Base-by-base conservation (phyloP, 768 basidiomycete species). In the Boletus reticuloceps region DNA sequence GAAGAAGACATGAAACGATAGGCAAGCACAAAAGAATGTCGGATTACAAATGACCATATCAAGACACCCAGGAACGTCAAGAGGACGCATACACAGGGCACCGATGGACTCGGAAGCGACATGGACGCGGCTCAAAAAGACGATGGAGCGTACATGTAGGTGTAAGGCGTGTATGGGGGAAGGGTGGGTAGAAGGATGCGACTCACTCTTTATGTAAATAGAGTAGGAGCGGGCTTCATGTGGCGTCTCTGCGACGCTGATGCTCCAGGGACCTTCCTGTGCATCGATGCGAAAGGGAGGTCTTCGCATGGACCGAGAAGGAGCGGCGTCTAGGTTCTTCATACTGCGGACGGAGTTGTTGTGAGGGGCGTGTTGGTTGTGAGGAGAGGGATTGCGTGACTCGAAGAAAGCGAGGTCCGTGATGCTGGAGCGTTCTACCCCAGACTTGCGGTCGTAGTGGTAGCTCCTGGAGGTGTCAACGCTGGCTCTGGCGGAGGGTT, bases 201-300 rank as follows among this genome's bases (percentile, higher is more conserved):
- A 63, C 89, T 78, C 72, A 93, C 91, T 94, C 81, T 92, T 94
- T 74, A 94, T 84, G 78, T 94, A 94, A 67, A 94, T 80, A 68
- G 82, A 86, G 76, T 87, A 94, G 53, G 69, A 71, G 60, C 79
- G 76, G 44, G 84, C 68, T 72, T 89, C 86, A 69, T 90, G 81
- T 22, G 88, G 88, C 50, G 84, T 86, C 76, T 92, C 89, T 59
- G 92, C 92, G 59, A 93, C 90, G 69, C 88, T 90, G 68, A 94
- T 83, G 64, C 84, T 84, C 92, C 92, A 94, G 22, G 84, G 89
- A 14, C 88, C 89, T 65, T 91, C 89, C 71, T 89, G 83, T 41
- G 78, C 77, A 69, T 91, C 88, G 58, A 86, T 78, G 46, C 88
- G 82, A 34, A 84, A 77, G 41, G 79, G 80, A 53, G 72, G 79